Evolutionary conservation across 441 rosid species (phyloP).

Genomic region (Adansonia gregorii): DNA sequence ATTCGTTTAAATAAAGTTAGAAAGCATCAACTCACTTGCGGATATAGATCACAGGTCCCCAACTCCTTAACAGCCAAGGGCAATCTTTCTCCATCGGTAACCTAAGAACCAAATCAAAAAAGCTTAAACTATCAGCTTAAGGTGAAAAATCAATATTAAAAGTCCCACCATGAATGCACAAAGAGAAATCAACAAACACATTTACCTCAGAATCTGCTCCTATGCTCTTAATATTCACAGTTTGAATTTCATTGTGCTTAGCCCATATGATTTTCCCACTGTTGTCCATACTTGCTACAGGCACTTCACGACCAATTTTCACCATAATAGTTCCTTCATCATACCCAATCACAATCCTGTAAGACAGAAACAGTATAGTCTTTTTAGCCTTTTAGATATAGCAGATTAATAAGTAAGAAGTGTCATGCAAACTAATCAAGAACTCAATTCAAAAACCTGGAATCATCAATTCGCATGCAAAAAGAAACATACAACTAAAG

Average conservation of each 20-base stretch:
- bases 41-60: conserved; percentile 98
- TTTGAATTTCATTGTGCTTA: conserved; percentile 97
- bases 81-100: conserved; percentile 94
- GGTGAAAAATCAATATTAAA: conserved; percentile 15
- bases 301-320: conserved; percentile 95
- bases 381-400: conserved; percentile 8
- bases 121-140: conserved; percentile 23
- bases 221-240: conserved; percentile 93
- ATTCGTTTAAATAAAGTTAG: conserved; percentile 15
- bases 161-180: conserved; percentile 16
- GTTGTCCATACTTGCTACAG: conserved; percentile 99
- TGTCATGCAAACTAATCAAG: not conserved
- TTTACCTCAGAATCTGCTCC: conserved; percentile 93
- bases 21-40: conserved; percentile 72
- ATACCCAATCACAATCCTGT: conserved; percentile 93
- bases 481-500: not conserved
- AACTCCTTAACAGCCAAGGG: conserved; percentile 97
- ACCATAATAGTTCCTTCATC: conserved; percentile 99
- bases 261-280: conserved; percentile 99
- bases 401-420: conserved; percentile 15
- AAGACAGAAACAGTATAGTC: conserved; percentile 16
- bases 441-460: not conserved
- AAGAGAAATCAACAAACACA: conserved; percentile 13
- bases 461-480: not conserved
- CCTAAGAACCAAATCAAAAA: conserved; percentile 51